Evolutionary conservation across 148 eudicot species (phyloP).

Genomic region (Camellia sinensis): DNA sequence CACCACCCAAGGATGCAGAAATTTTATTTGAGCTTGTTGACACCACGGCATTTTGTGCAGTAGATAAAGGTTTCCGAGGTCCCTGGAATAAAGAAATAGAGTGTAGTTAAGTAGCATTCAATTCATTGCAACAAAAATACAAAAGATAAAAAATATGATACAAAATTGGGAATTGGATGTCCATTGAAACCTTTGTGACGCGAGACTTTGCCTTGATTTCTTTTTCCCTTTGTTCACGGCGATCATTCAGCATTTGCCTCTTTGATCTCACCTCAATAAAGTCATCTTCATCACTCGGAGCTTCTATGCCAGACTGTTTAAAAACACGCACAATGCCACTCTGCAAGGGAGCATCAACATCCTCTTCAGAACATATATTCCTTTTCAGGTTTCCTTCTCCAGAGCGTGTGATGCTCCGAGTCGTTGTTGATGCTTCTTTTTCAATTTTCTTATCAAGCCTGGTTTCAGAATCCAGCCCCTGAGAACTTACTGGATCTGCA

Average conservation of each 20-base stretch:
- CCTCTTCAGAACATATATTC: slow-evolving; percentile 57
- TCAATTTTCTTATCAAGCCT: slow-evolving; percentile 28
- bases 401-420: slow-evolving; percentile 28
- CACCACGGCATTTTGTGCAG: slow-evolving; percentile 32
- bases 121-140: slow-evolving; percentile 7
- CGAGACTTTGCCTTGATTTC: slow-evolving; percentile 81
- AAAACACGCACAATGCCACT: slow-evolving; percentile 82
- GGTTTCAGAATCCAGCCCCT: slow-evolving; percentile 33
- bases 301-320: slow-evolving; percentile 89
- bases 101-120: slow-evolving; percentile 16
- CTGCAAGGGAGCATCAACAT: slow-evolving; percentile 89
- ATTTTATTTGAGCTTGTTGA: slow-evolving; percentile 35
- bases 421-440: slow-evolving; percentile 30
- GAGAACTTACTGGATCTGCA: slow-evolving; percentile 28
- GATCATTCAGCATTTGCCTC: slow-evolving; percentile 96
- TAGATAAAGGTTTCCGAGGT: slow-evolving; percentile 49
- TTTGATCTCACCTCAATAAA: slow-evolving; percentile 97
- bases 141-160: background rate
- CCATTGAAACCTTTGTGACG: slow-evolving; percentile 54
- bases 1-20: slow-evolving; percentile 30
- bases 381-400: slow-evolving; percentile 67
- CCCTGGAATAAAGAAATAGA: slow-evolving; percentile 35
- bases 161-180: background rate
- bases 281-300: slow-evolving; percentile 92
- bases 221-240: slow-evolving; percentile 94